phyloP scores from a whole-genome alignment of 441 rosid species.

The Adansonia madagascariensis region DNA sequence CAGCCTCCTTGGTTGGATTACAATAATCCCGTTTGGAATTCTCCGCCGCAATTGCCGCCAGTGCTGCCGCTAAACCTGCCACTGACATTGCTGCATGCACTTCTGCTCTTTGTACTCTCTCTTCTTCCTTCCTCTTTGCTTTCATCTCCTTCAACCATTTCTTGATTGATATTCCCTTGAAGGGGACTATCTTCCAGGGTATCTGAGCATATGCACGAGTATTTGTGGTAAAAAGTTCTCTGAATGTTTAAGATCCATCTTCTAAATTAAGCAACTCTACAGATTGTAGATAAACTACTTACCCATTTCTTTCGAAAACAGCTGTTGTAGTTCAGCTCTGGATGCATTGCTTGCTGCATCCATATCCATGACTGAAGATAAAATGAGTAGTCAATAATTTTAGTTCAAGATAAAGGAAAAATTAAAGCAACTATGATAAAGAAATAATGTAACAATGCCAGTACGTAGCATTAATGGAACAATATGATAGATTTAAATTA shows the following conservation, averaged over 20 bases:
- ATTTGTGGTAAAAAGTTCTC: not conserved
- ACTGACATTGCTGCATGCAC: conserved; percentile 84
- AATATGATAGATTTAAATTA: not conserved
- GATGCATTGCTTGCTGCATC: conserved; percentile 99
- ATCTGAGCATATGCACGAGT: conserved; percentile 43
- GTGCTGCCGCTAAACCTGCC: conserved; percentile 84
- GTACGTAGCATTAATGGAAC: not conserved
- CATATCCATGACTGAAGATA: conserved; percentile 88
- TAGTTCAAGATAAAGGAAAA: not conserved
- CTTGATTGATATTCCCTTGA: conserved; percentile 60
- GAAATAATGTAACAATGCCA: not conserved
- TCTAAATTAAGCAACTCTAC: not conserved
- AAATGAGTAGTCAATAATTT: not conserved
- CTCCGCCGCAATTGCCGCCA: conserved; percentile 83
- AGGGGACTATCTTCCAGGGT: conserved; percentile 55
- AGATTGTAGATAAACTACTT: not conserved
- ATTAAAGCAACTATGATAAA: not conserved
- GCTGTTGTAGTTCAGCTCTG: conserved; percentile 80
- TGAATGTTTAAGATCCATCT: not conserved
- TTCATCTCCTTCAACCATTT: conserved; percentile 85
- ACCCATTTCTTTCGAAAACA: conserved; percentile 84
- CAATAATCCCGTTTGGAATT: conserved; percentile 42
- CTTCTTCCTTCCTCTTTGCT: conserved; percentile 74
- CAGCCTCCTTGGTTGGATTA: conserved; percentile 51
- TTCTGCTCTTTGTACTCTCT: conserved; percentile 76